Conservation (phyloP, 2,329 filamentous ascomycete genomes). For the Hypoxylon sp. region DNA sequence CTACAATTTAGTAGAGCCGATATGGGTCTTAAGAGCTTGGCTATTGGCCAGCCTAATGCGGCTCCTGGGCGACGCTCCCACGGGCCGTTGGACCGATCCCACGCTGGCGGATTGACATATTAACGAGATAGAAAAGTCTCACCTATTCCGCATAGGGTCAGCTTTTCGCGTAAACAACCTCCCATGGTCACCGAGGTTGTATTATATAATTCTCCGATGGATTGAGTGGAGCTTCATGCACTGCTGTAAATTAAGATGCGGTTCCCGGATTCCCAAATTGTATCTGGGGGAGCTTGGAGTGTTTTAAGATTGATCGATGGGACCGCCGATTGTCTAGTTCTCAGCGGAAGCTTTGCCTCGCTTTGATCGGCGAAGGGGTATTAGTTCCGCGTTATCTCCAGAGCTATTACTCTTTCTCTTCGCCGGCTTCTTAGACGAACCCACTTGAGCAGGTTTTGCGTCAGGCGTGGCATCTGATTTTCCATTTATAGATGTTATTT, state of each 20-base stretch:
- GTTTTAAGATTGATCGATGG: conserved; percentile 15
- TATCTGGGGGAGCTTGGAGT: conserved; percentile 32
- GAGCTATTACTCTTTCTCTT: conserved; percentile 46
- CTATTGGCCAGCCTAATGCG: conserved; percentile 42
- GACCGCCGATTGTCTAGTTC: conserved; percentile 22
- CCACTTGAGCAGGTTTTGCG: conserved; percentile 31
- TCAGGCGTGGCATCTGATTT: conserved; percentile 24
- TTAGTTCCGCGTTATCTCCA: conserved; percentile 38
- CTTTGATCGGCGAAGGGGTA: conserved; percentile 49
- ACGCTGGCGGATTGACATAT: conserved; percentile 34
- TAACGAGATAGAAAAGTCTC: conserved; percentile 30
- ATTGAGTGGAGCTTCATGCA: conserved; percentile 30
- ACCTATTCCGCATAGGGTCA: conserved; percentile 42
- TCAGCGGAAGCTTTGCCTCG: conserved; percentile 47
- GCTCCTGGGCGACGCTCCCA: conserved; percentile 47
- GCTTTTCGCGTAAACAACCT: conserved; percentile 34
- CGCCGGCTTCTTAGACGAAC: conserved; percentile 24
- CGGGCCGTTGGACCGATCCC: conserved; percentile 51
- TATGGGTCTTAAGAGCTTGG: conserved; percentile 25
- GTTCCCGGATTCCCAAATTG: conserved; percentile 47
- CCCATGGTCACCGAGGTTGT: conserved; percentile 46
- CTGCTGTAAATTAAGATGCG: conserved; percentile 31
- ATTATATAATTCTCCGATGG: conserved; percentile 40
- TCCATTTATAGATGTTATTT: conserved; percentile 21
- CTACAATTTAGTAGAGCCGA: conserved; percentile 40